Evolutionary conservation across 2,329 filamentous ascomycete genomes (phyloP), one percentile per base, ranked within the genome.

Genomic region (Karstenula rhodostoma): DNA sequence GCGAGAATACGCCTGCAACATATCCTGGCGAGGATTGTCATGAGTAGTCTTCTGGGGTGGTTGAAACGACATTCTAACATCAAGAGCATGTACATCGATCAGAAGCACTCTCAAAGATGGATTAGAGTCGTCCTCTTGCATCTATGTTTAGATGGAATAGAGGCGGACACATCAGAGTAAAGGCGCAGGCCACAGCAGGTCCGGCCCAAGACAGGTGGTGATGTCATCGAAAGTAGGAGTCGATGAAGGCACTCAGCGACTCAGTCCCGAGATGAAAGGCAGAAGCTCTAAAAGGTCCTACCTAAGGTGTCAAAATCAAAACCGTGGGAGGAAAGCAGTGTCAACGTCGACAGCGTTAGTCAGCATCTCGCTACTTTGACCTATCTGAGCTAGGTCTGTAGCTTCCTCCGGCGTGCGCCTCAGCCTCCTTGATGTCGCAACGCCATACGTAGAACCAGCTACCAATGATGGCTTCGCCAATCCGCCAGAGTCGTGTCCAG

Each of bases 401-500:
- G 27, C 27, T 29, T 29, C 27, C 12, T 32, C 29, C 29, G 29
- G 19, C 3, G 35, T 42, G 25, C 52, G 27, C 46, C 58, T 60
- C 53, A 56, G 58, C 53, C 58, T 51, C 59, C 55, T 44, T 56
- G 35, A 56, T 56, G 59, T 50, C 56, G 59, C 32, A 61, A 58
- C 50, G 40, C 50, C 33, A 35, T 53, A 37, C 51, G 27, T 37
- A 56, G 33, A 51, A 56, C 33, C 51, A 51, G 40, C 44, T 23
- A 23, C 40, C 37, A 40, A n/a, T 17, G 37, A 40, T 8, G 1
- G 47, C 27, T 10, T 33, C 19, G 47, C 29, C 25, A 50, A 15
- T 29, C 5, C 10, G 17, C 27, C 27, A 50, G 47, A 13, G 4
- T 22, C 5, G 29, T 32, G 8, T 33, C 6, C 1, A 37, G n/a